Percentiles rank a stretch among this genome's conserved stretches.
These are phyloP conservation scores for barrel medic (Medicago truncatula) DNA, from an alignment of 306 rosid genomes.

Conservation along the genomic window DNA sequence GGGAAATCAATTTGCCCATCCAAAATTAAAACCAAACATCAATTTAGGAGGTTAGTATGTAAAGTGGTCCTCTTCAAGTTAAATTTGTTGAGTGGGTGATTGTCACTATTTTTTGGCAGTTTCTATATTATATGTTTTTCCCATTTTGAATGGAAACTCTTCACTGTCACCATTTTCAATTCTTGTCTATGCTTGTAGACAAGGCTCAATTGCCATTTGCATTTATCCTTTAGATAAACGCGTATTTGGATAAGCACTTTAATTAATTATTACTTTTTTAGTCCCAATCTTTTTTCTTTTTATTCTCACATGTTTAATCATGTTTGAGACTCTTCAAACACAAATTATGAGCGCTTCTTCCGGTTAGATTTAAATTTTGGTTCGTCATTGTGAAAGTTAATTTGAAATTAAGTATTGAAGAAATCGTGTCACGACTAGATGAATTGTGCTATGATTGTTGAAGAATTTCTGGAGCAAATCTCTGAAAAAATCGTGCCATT, in stretches of 20 bases:
- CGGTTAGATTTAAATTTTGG: too few relatives aligned
- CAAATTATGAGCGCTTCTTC: too few relatives aligned
- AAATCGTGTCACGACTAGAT: too few relatives aligned
- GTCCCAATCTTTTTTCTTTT: not conserved
- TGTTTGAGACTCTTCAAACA: too few relatives aligned
- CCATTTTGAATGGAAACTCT: slow-evolving; percentile 19
- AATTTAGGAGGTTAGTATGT: not conserved
- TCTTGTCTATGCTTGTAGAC: slow-evolving; percentile 5
- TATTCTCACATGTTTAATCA: not conserved
- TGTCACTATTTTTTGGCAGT: slow-evolving; percentile 39
- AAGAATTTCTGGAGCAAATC: too few relatives aligned
- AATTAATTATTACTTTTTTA: not conserved
- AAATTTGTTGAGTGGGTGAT: slow-evolving; percentile 14
- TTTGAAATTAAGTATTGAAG: too few relatives aligned
- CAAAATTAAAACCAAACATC: too few relatives aligned
- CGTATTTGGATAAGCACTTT: not conserved
- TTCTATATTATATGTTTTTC: slow-evolving; percentile 39
- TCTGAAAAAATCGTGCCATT: too few relatives aligned
- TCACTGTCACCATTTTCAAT: slow-evolving; percentile 18
- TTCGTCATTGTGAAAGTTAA: too few relatives aligned
- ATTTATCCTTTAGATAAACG: not conserved
- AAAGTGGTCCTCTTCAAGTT: slow-evolving; percentile 18
- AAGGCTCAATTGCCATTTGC: not conserved
- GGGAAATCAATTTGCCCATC: too few relatives aligned
- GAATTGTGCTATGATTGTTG: too few relatives aligned